phyloP scores from a whole-genome alignment of 345 rosid genomes.

The Arabidopsis thaliana region TAIR10.1 NC_003070.9:26672501-26673000 shows the following conservation, averaged over 20 bases:
- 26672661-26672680: conserved; percentile 96
- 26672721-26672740: conserved; percentile 50
- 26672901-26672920: neutral
- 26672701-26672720: conserved; percentile 66
- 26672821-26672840: conserved; percentile 39
- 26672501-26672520: neutral
- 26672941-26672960: too few relatives aligned
- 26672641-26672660: conserved; percentile 98
- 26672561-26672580: neutral
- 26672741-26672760: neutral
- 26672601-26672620: conserved; percentile 1
- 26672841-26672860: conserved; percentile 12
- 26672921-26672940: too few relatives aligned
- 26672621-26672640: neutral
- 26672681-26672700: conserved; percentile 66
- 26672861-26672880: neutral
- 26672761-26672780: neutral
- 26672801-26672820: neutral
- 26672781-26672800: neutral
- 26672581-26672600: neutral
- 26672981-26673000: too few relatives aligned
- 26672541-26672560: neutral
- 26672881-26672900: neutral
- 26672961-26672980: too few relatives aligned
- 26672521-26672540: neutral